Base-by-base conservation (phyloP, 1,284 basidiomycete genomes). In the Mrakiaceae sp. region DNA sequence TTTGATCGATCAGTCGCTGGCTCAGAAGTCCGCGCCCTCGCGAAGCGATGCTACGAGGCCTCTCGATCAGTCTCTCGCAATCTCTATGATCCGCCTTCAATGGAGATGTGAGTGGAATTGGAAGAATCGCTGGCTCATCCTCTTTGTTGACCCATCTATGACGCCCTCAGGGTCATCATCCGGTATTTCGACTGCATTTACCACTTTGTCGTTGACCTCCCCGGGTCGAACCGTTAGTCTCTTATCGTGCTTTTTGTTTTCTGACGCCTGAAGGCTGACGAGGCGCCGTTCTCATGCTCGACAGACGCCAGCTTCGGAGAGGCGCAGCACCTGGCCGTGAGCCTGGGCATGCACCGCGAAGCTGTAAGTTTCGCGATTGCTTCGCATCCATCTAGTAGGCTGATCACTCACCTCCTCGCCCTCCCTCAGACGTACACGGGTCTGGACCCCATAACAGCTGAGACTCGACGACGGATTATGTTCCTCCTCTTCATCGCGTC, bases 401-500 rank as follows among this genome's bases (percentile, higher is more conserved):
- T 69, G 52, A 5, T 3, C 42, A 43, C 12, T 53, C 39, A 7
- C 10, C 3, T 9, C 40, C 10, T 39, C 54, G 46, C 42, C 27
- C 47, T 9, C 48, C 39, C 10, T 3, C 59, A 69, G 68, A 60
- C 60, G 7, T 69, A 69, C 43, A 57, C 44, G 46, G 66, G 60
- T 8, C 46, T 69, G 14, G 64, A 88, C 72, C 87, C 88, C 51
- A 86, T 93, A 69, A 89, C 92, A 78, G 85, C 84, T 67, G 88
- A 92, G 76, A 82, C 90, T 43, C 79, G 89, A 44, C 82, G 89
- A 67, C 80, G 90, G 67, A 83, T 84, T 42, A 92, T 91, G 77
- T 92, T 88, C 88, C 77, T 93, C 46, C 80, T 90, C 60, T 91
- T 90, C 71, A 87, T 86, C 74, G 88, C 87, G 70, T 88, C 91